These are phyloP conservation scores for Helotiales sp. DNA, from an alignment of 2,329 filamentous ascomycete genomes.

Conservation along the genomic window DNA sequence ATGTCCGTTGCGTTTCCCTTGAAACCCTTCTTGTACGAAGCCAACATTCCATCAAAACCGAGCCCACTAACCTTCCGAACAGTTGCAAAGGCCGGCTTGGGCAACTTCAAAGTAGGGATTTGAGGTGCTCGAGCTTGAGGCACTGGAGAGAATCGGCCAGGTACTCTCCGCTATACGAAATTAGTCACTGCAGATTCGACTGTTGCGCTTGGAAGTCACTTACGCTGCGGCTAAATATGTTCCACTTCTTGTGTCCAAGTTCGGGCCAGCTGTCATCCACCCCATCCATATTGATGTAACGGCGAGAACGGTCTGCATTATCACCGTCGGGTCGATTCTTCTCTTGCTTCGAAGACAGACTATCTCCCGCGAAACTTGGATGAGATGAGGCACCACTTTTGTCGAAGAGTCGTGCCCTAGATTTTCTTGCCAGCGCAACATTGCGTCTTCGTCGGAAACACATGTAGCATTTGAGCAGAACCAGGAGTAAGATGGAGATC, in stretches of 20 bases:
- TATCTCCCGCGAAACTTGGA: constrained; percentile 11
- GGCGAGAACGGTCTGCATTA: background rate
- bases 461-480: constrained; percentile 1
- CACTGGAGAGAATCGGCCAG: constrained; percentile 12
- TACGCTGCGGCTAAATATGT: constrained; percentile 1
- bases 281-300: constrained; percentile 24
- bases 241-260: constrained; percentile 2
- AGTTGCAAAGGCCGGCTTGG: constrained; percentile 30
- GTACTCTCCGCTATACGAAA: background rate
- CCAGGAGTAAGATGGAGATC: background rate
- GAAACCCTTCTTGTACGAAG: background rate
- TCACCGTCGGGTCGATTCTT: background rate
- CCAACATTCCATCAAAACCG: constrained; percentile 15
- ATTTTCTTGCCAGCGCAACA: background rate
- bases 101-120: constrained; percentile 31
- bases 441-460: background rate
- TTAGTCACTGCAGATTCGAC: background rate
- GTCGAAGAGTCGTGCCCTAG: background rate
- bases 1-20: constrained; percentile 14
- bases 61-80: constrained; percentile 29
- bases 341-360: constrained; percentile 10
- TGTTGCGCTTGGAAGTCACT: background rate
- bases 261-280: constrained; percentile 26
- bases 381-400: constrained; percentile 12
- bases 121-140: constrained; percentile 22